Conservation (phyloP, 2,329 filamentous ascomycete species). For the Westerdykella aurantiaca region DNA sequence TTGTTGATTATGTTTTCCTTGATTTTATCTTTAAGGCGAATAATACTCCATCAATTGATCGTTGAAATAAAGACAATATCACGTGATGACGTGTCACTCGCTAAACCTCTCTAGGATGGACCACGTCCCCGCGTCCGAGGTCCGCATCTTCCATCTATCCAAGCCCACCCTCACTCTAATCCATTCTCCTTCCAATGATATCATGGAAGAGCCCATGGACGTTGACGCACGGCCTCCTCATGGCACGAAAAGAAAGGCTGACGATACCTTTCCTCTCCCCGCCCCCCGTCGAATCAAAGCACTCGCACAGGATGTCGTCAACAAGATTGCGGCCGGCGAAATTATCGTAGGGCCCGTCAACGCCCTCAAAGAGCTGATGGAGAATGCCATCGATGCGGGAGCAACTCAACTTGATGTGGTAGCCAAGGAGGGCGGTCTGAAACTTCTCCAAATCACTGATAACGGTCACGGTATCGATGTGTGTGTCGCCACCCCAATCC, state of each 20-base stretch:
- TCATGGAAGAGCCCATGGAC: conserved; percentile 30
- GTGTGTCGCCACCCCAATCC: conserved; percentile 27
- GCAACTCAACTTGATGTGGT: conserved; percentile 85
- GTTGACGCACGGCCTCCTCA: conserved; percentile 22
- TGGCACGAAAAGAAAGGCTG: conserved; percentile 34
- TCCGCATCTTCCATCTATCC: conserved; percentile 5
- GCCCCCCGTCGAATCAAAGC: conserved; percentile 57
- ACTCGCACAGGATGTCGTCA: conserved; percentile 86
- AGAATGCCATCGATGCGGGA: conserved; percentile 96
- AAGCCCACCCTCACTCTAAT: conserved; percentile 5
- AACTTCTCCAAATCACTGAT: conserved; percentile 92
- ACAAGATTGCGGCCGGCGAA: conserved; percentile 96
- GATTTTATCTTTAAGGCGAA: no score
- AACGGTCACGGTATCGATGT: conserved; percentile 95
- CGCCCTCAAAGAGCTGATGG: conserved; percentile 91
- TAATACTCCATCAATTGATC: no score
- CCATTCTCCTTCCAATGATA: conserved; percentile 1
- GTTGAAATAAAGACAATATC: no score
- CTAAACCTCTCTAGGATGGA: no score
- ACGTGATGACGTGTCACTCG: no score
- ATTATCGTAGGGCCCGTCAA: conserved; percentile 97
- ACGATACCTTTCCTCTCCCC: conserved; percentile 29
- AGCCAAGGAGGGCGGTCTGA: conserved; percentile 91
- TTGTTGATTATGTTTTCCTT: no score
- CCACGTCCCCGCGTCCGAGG: conserved; percentile 2